Percentiles rank a stretch among this genome's conserved stretches.
phyloP scores from a whole-genome alignment of 2,329 filamentous ascomycete species.

The Aspergillus fischeri region DNA sequence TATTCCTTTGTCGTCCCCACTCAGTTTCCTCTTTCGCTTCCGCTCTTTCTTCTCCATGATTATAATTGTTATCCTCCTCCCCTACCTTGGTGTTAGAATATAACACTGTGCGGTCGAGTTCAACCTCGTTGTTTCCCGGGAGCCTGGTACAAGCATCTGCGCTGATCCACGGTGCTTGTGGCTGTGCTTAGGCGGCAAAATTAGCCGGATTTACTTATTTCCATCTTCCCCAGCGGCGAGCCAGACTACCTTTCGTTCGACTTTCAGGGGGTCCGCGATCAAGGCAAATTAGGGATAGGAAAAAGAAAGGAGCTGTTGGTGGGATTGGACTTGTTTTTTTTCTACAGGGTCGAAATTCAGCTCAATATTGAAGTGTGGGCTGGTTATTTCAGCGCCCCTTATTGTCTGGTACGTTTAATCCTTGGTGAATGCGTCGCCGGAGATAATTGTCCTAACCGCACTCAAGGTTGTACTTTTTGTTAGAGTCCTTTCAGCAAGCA shows the following conservation, averaged over 20 bases:
- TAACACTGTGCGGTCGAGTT: not conserved
- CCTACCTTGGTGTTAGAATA: not conserved
- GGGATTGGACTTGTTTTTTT: not conserved
- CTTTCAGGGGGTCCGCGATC: slow-evolving; percentile 3
- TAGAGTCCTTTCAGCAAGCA: not conserved
- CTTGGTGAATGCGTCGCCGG: not conserved
- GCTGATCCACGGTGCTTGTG: slow-evolving; percentile 1
- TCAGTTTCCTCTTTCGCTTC: not conserved
- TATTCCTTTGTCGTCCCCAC: not conserved
- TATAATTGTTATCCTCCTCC: slow-evolving; percentile 5
- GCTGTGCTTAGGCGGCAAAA: slow-evolving; percentile 10
- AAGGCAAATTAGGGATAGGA: not conserved
- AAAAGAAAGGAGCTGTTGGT: not conserved
- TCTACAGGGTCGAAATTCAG: not conserved
- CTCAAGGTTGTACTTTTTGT: not conserved
- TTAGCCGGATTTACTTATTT: slow-evolving; percentile 7
- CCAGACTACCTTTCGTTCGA: not conserved
- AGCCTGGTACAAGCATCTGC: not conserved
- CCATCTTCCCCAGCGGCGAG: not conserved
- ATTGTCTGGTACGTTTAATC: not conserved
- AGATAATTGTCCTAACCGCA: not conserved
- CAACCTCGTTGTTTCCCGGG: not conserved
- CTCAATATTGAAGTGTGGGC: not conserved
- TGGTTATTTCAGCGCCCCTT: not conserved
- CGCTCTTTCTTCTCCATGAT: slow-evolving; percentile 9